Percentiles rank a stretch among this genome's conserved stretches.
Evolutionary conservation across 148 eudicot genomes (phyloP).

Genomic region (Pouteria glomerata): DNA sequence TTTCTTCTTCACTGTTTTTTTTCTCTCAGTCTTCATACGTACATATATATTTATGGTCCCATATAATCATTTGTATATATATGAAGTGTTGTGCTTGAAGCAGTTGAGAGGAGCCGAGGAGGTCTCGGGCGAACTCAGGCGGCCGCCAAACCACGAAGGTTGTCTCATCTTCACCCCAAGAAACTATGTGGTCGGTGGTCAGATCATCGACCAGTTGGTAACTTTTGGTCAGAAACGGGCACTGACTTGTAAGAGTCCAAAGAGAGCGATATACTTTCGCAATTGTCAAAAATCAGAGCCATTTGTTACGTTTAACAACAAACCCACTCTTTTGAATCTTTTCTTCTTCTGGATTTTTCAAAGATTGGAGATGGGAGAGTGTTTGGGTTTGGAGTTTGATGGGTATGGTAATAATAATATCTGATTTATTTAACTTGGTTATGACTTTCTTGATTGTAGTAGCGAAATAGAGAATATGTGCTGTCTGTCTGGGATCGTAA

Average conservation of each 20-base stretch:
- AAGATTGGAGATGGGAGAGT: not conserved
- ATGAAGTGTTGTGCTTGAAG: conserved; percentile 63
- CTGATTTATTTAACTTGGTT: not conserved
- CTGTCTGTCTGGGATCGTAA: conserved; percentile 54
- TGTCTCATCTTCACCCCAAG: conserved; percentile 82
- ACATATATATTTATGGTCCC: no score
- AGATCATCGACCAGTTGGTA: conserved; percentile 65
- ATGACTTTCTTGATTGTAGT: conserved; percentile 12
- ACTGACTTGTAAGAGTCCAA: conserved; percentile 68
- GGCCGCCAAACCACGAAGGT: conserved; percentile 91
- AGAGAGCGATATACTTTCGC: conserved; percentile 57
- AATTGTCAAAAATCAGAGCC: conserved; percentile 66
- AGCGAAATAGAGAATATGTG: conserved; percentile 59
- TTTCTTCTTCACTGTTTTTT: no score
- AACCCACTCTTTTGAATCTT: not conserved
- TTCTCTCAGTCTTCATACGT: no score
- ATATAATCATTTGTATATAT: no score
- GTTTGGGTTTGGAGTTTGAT: no score
- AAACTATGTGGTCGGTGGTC: conserved; percentile 65
- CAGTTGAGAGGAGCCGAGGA: conserved; percentile 62
- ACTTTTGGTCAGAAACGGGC: conserved; percentile 65
- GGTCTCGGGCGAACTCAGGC: conserved; percentile 81
- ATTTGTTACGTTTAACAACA: conserved; percentile 12
- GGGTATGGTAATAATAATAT: not conserved
- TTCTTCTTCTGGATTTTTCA: not conserved